Evolutionary conservation across 345 rosid species (phyloP).

Genomic region (Melaleuca quinquenervia): DNA sequence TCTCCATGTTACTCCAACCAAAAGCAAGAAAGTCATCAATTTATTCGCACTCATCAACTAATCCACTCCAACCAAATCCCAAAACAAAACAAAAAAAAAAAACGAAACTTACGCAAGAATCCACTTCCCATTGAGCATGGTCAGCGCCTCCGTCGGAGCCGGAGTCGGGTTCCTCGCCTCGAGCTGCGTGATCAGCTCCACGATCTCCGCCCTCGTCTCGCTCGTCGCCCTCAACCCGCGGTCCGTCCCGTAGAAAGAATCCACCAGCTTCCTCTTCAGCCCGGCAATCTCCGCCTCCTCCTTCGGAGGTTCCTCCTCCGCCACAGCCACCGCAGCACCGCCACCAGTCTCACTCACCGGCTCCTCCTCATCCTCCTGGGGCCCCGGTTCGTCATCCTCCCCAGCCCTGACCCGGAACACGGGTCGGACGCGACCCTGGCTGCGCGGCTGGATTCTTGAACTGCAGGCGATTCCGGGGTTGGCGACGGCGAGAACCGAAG

Average conservation of each 20-base stretch:
- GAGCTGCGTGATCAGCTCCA: conserved; percentile 79
- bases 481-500: not conserved
- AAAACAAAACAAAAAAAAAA: too few relatives aligned
- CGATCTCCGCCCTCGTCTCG: conserved; percentile 84
- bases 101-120: conserved; percentile 60
- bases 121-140: conserved; percentile 89
- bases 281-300: conserved; percentile 35
- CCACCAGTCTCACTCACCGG: not conserved
- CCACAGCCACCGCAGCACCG: conserved; percentile 2
- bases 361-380: conserved; percentile 3
- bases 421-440: not conserved
- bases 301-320: conserved; percentile 3
- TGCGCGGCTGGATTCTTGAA: not conserved
- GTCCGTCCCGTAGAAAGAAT: conserved; percentile 69
- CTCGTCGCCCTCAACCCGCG: conserved; percentile 63
- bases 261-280: conserved; percentile 55
- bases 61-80: not conserved
- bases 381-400: conserved; percentile 4
- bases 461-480: not conserved
- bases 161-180: conserved; percentile 86
- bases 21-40: not conserved
- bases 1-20: too few relatives aligned
- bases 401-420: conserved; percentile 2
- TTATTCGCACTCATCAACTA: not conserved
- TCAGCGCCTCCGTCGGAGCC: conserved; percentile 68